Evolutionary conservation across 2,329 filamentous ascomycete species (phyloP).

Genomic region (Botryotinia convoluta): DNA sequence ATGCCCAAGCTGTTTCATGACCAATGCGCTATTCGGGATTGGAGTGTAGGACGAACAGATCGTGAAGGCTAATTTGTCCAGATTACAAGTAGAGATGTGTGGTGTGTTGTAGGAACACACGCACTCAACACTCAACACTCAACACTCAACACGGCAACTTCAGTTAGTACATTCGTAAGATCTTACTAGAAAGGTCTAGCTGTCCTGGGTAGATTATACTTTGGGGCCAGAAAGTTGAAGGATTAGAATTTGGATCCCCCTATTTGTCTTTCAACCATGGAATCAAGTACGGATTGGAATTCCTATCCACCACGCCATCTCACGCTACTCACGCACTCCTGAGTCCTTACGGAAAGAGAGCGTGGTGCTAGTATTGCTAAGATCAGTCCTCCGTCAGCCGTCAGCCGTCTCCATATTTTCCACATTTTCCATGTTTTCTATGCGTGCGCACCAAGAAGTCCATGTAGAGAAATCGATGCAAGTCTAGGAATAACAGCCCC

Average conservation of each 20-base stretch:
- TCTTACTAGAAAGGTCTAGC: background rate
- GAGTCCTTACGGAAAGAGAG: background rate
- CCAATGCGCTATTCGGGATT: conserved; percentile 4
- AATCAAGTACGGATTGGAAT: background rate
- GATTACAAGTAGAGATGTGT: background rate
- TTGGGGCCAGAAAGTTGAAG: background rate
- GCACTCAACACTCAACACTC: background rate
- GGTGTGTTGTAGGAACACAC: background rate
- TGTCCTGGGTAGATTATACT: background rate
- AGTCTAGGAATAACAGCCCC: background rate
- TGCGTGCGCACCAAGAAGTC: background rate
- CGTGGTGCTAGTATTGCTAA: background rate
- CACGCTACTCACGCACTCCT: conserved; percentile 2
- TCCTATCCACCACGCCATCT: background rate
- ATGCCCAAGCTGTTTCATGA: conserved; percentile 16
- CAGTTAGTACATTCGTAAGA: background rate
- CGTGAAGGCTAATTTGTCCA: conserved; percentile 5
- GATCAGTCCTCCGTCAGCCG: background rate
- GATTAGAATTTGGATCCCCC: conserved; percentile 1
- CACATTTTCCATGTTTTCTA: background rate
- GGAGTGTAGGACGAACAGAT: conserved; percentile 11
- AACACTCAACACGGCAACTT: background rate
- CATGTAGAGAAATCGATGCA: background rate
- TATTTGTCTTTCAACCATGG: background rate
- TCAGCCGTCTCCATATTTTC: background rate